Base-by-base conservation (phyloP, 2,329 filamentous ascomycete species). In the Alternaria brassicae region DNA sequence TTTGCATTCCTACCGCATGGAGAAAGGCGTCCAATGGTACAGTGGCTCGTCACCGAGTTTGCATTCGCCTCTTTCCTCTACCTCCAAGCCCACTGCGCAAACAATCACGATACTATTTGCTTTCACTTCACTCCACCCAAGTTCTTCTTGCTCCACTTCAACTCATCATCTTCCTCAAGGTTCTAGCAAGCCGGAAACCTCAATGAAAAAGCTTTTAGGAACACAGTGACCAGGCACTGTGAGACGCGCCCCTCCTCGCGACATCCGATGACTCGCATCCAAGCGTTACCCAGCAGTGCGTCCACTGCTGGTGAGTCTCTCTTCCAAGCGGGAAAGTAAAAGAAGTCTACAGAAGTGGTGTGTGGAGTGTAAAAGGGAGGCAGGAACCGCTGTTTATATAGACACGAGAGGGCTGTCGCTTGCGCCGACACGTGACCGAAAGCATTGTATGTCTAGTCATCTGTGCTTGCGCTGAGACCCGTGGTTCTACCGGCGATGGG, bases 251-350 rank as follows among this genome's bases (percentile, higher is more conserved):
- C 53, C 53, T 17, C 28, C 36, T 19, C 54, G 42, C 54, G 44
- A 36, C 27, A 6, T 44, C 53, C 32, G 54, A 61, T 61, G 40
- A 58, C 50, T 47, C 54, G 12, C 54, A 40, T 34, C 54, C 54
- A 36, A 17, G 37, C 28, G 49, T 41, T 30, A 23, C 17, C 12
- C n/a, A 23, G 5, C 19, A 23, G 12, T 40, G 37, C 37, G 37
- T 40, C 37, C 37, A 40, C 37, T 23, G 19, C 12, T 40, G 37
- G 32, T 25, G 37, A 52, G 49, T 52, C 49, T 30, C 49, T 52
- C 49, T 37, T 30, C 44, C 44, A 48, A 48, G 44, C 44, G 13
- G 28, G 37, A 40, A 40, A 13, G 37, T 40, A 40, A 40, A 40
- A 23, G 19, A 40, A 19, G 19, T 8, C 37, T 40, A 40, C 6